Conservation (phyloP, 176 grass and related monocot species). For the Poa annua region DNA sequence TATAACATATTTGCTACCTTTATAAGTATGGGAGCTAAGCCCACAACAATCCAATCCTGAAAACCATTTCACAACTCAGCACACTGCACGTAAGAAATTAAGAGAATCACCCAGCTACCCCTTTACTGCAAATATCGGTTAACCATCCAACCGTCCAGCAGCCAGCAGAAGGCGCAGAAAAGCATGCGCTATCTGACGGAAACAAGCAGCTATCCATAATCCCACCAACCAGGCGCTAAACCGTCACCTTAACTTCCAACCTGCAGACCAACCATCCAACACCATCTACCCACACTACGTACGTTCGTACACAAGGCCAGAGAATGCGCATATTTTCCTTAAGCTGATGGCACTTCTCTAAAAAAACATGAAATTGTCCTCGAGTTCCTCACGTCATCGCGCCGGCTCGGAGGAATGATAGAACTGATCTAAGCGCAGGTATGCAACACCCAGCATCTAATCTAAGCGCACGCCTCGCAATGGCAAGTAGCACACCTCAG, state of each 20-base stretch:
- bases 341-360: slow-evolving; percentile 15
- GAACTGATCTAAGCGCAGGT: not conserved
- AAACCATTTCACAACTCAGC: slow-evolving; percentile 16
- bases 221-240: slow-evolving; percentile 45
- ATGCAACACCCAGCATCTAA: not conserved
- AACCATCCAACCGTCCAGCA: slow-evolving; percentile 4
- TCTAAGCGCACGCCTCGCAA: not conserved
- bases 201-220: slow-evolving; percentile 46
- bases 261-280: slow-evolving; percentile 36
- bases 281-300: slow-evolving; percentile 34
- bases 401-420: slow-evolving; percentile 26
- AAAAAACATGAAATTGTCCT: slow-evolving; percentile 32
- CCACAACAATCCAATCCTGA: slow-evolving; percentile 22
- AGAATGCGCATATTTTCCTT: slow-evolving; percentile 24
- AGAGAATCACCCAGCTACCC: not conserved
- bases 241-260: slow-evolving; percentile 44
- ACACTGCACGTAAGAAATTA: slow-evolving; percentile 22
- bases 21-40: not conserved
- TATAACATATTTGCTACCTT: slow-evolving; percentile 13
- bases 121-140: not conserved
- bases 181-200: slow-evolving; percentile 23
- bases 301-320: slow-evolving; percentile 13
- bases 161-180: slow-evolving; percentile 8
- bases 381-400: slow-evolving; percentile 7
- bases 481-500: not conserved